Evolutionary conservation across 306 rosid species (phyloP).

Genomic region (Vachellia pachyceras): DNA sequence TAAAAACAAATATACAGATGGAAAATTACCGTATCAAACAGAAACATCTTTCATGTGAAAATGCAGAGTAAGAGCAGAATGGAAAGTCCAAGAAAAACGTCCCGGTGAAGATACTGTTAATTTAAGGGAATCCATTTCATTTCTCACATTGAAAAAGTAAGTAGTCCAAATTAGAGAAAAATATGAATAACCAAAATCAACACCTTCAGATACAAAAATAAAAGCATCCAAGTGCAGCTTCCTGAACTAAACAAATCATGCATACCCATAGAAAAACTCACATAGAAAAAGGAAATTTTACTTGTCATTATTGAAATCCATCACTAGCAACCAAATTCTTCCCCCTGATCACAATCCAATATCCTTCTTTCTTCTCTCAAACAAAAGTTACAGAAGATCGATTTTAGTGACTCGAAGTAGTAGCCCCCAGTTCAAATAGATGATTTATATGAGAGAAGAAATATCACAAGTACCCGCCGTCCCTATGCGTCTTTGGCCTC

Average conservation of each 20-base stretch:
- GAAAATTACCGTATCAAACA: constrained; percentile 24
- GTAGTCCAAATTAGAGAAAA: not conserved
- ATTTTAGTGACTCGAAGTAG: constrained; percentile 1
- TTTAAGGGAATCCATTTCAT: constrained; percentile 20
- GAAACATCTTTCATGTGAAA: not conserved
- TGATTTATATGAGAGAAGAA: constrained; percentile 29
- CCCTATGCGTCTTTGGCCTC: not conserved
- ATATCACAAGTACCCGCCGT: constrained; percentile 45
- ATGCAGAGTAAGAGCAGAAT: constrained; percentile 15
- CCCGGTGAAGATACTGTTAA: no score
- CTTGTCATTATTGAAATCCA: constrained; percentile 69
- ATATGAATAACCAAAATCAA: not conserved
- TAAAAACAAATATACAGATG: constrained; percentile 31
- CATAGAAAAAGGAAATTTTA: constrained; percentile 45
- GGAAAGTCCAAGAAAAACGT: no score
- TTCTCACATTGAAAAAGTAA: not conserved
- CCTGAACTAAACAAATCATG: constrained; percentile 29
- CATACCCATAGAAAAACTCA: constrained; percentile 12
- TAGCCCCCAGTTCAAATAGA: constrained; percentile 46
- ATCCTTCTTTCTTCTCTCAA: constrained; percentile 22
- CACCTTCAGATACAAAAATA: no score
- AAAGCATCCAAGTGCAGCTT: not conserved
- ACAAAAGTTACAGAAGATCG: constrained; percentile 58
- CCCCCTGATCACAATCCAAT: constrained; percentile 38
- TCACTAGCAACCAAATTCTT: constrained; percentile 39